Percentiles rank a stretch among this genome's conserved stretches.
These are phyloP conservation scores for Glycine tomentella DNA, from an alignment of 306 rosid genomes.

Conservation along the genomic window DNA sequence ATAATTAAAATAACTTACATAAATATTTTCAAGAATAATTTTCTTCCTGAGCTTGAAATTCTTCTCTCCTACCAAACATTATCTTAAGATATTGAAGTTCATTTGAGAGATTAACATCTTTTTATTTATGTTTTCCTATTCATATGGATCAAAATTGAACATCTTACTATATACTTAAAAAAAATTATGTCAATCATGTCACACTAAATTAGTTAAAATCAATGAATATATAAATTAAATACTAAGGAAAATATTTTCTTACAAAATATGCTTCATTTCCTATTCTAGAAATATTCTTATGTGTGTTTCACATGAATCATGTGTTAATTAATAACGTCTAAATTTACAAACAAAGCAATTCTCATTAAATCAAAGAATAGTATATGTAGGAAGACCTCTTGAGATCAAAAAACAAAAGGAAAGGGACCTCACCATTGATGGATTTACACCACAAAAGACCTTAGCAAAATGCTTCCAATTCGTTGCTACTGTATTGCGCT, in stretches of 20 bases:
- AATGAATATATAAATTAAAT: too few relatives aligned
- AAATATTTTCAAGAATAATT: too few relatives aligned
- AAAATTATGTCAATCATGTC: too few relatives aligned
- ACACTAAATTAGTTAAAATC: too few relatives aligned
- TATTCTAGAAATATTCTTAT: background rate
- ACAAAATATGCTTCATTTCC: background rate
- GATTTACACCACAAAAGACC: background rate
- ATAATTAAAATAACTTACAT: too few relatives aligned
- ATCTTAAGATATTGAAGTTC: too few relatives aligned
- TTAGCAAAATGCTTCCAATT: background rate
- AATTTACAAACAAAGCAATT: background rate
- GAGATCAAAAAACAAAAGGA: background rate
- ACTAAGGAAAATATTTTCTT: background rate
- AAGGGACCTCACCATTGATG: constrained; percentile 2
- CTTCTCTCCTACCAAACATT: too few relatives aligned
- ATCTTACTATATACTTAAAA: too few relatives aligned
- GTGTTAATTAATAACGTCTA: background rate
- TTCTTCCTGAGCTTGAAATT: too few relatives aligned
- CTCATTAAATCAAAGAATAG: background rate
- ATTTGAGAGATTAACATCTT: too few relatives aligned
- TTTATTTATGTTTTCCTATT: too few relatives aligned
- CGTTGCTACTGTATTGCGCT: constrained; percentile 24
- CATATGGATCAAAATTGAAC: too few relatives aligned
- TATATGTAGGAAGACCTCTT: background rate
- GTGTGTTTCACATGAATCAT: background rate